Evolutionary conservation across 306 rosid genomes (phyloP), one percentile per base, ranked within the genome.

Genomic region (Comarum palustre): DNA sequence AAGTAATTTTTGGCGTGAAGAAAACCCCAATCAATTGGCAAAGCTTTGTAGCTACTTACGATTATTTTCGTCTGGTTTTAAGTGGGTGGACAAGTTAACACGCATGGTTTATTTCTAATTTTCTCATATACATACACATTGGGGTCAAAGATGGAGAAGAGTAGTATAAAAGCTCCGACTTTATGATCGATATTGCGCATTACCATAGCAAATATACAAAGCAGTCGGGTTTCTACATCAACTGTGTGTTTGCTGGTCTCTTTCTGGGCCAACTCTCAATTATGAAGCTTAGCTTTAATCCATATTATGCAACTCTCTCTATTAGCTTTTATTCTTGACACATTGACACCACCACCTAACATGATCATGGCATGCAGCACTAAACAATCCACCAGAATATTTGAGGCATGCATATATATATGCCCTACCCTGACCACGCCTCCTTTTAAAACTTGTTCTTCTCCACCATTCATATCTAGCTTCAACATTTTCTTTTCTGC

Each of bases 301-400:
- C 32, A 27, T 58, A 58, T 25, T 3, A 29, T 22, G 60, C 38
- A 14, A 27, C 39, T 59, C 41, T 59, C 39, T 15, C 43, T 61
- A 14, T 31, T 16, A 32, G 25, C 43, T 32, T 61, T 61, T n/a
- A 51, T 51, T n/a, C 25, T 61, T 2, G 67, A 19, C 24, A 61
- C 67, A 61, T 34, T 61, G 45, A 61, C 66, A 61, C 43, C 66
- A 17, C 66, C 43, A 16, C 43, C 65, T 12, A 29, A 2, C 13
- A 32, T 32, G 67, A 61, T 61, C 67, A 61, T 17, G 45, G 67
- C 67, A 61, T 61, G 4, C 5, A n/a, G 66, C 66, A 61, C 42
- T 61, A 61, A 61, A 15, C 36, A 31, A 17, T 2, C 34, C 34
- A 32, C 42, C 66, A 34, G 42, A 32, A 31, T 16, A 32, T 16